Base-by-base conservation (phyloP, 2,329 filamentous ascomycete species). In the Fusarium succisae region DNA sequence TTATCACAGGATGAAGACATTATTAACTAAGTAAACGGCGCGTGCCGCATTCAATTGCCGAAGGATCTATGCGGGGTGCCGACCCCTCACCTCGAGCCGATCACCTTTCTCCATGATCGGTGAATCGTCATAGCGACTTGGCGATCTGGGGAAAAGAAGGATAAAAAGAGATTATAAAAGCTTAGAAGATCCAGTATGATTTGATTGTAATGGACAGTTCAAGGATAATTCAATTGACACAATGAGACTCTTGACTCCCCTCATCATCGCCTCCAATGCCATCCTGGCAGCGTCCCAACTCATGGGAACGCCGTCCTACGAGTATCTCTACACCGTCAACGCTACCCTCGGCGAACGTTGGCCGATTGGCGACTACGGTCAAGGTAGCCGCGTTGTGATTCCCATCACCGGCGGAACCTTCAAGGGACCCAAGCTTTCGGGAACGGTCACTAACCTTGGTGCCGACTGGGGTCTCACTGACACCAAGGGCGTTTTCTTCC, bases 381-480 rank as follows among this genome's bases (percentile, higher is more conserved):
- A 76, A 28, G 75, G 75, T 6, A 71, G 50, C 18, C 75, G 75
- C 3, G 75, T 77, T 6, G 78, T 75, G 8, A 78, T 82, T 41
- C 79, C 82, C 2, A 82, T 84, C 66, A 75, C 72, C 0, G 83
- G 83, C 8, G 83, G 83, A 20, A 76, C 71, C 0, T 84, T 84
- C 28, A 70, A 78, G 4, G 83, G 83, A 1, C 82, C 83, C 6
- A 78, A 78, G 28, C 69, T 84, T 15, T 63, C 69, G 48, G 81
- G 80, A 43, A 81, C 75, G 0, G 71, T 83, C 41, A 70, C 44
- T 26, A 77, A 78, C 24, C 74, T 79, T 18, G 83, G 83, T 20
- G 78, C 81, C 12, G 82, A 84, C 75, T 83, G 79, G 80, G 82
- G 82, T 20, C 72, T 83, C 22, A 81, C 79, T 2, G 81, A 83